Evolutionary conservation across 331 rosid species (phyloP).

Genomic region (Pyrus hybrid): DNA sequence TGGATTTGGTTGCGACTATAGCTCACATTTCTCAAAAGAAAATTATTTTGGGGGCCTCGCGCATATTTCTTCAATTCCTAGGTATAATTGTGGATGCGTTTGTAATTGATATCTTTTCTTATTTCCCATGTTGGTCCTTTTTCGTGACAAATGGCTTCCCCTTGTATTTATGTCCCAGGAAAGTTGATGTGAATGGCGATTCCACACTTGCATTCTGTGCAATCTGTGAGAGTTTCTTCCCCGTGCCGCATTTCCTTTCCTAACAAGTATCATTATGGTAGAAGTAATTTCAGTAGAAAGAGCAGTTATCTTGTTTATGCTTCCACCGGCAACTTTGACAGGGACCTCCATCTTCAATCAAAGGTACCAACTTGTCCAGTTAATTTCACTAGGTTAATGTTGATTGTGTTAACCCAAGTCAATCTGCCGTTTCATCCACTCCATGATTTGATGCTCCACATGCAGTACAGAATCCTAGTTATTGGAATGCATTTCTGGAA

Average conservation of each 20-base stretch:
- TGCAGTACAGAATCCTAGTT: too few species aligned
- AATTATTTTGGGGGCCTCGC: background rate
- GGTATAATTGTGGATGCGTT: background rate
- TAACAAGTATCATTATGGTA: background rate
- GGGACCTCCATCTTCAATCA: background rate
- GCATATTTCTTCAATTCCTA: background rate
- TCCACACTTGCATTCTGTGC: slow-evolving; percentile 13
- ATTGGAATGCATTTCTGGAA: too few species aligned
- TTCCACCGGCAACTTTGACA: slow-evolving; percentile 8
- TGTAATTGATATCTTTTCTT: background rate
- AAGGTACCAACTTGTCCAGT: background rate
- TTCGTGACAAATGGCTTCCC: background rate
- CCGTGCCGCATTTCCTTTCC: background rate
- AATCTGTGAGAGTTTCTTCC: slow-evolving; percentile 14
- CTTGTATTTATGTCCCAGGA: background rate
- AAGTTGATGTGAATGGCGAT: slow-evolving; percentile 12
- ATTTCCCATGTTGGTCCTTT: background rate
- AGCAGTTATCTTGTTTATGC: slow-evolving; percentile 9
- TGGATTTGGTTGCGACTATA: too few species aligned
- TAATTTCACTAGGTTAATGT: background rate
- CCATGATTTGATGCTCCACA: too few species aligned
- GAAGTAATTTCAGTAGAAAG: background rate
- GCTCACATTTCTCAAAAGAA: too few species aligned
- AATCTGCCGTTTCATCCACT: too few species aligned
- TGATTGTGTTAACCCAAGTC: too few species aligned